Base-by-base conservation (phyloP, 2,329 filamentous ascomycete species). In the Trichoderma oligosporum region DNA sequence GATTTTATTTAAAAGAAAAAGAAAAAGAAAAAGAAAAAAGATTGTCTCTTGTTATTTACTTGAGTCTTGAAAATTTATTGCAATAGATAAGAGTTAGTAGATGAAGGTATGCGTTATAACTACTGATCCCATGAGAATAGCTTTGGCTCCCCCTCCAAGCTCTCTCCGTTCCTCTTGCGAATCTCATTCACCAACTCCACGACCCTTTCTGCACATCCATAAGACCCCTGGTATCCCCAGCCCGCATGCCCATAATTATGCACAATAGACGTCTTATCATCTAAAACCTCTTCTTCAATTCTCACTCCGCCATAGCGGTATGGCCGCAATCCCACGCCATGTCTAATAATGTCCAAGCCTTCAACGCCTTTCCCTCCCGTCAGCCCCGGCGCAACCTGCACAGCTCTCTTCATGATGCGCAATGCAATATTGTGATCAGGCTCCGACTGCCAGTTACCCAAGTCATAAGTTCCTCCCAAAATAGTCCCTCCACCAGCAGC, bases 401-500 rank as follows among this genome's bases (percentile, higher is more conserved):
- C 77, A 20, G 81, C 79, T n/a, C 91, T 82, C 72, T 86, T 85
- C 89, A 96, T 94, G 69, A 96, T 96, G 11, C 91, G 81, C 54
- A 81, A 73, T 0, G 91, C 89, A n/a, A 91, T 78, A 67, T 89
- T 90, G 0, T 87, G 86, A 65, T 96, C 91, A 1, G 87, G 85
- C 62, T 86, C 81, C 35, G 84, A 81, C 63, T 94, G 88, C 90
- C 90, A 96, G 66, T 85, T 87, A 25, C 85, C 81, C 65, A 87
- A 83, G 69, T 91, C 86, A 66, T 95, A 89, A 45, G 86, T 93
- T 2, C 92, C 92, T n/a, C 91, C 92, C 2, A 96, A 76, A 39
- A 96, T 80, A 0, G 89, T 94, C 9, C 92, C 92, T 18, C 91
- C 92, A n/a, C 82, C 82, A 0, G 79, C 81, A 1, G 91, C 89